Evolutionary conservation across 1,284 basidiomycete species (phyloP).

Genomic region (Trichosporon sp.): DNA sequence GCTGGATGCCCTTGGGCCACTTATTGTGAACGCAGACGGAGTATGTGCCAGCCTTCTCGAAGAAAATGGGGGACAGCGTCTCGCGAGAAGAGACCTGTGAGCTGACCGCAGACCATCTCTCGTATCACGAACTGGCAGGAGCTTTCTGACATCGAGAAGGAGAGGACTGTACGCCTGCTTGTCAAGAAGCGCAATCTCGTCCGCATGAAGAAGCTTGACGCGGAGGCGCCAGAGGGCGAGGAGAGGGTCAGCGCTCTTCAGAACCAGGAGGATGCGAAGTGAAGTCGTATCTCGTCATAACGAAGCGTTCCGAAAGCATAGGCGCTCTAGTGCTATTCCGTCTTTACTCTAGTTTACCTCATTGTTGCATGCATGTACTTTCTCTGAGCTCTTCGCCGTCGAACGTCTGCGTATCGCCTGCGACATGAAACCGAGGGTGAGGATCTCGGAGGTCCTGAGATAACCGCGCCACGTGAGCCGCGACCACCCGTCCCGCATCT

Average conservation of each 20-base stretch:
- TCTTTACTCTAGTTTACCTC: not conserved
- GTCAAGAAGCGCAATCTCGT: constrained; percentile 57
- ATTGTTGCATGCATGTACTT: constrained; percentile 4
- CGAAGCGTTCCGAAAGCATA: not conserved
- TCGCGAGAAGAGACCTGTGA: no score
- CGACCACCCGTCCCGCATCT: not conserved
- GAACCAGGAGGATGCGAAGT: not conserved
- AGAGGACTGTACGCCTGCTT: constrained; percentile 54
- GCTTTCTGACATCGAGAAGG: constrained; percentile 50
- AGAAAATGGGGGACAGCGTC: no score
- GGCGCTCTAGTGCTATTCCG: not conserved
- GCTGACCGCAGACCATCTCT: constrained; percentile 50
- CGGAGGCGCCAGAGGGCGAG: constrained; percentile 22
- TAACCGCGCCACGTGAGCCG: constrained; percentile 14
- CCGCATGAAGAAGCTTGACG: constrained; percentile 45
- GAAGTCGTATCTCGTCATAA: not conserved
- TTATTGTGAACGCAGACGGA: constrained; percentile 57
- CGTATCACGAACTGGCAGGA: constrained; percentile 56
- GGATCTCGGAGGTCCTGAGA: constrained; percentile 4
- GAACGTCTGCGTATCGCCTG: not conserved
- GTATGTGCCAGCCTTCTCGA: constrained; percentile 37
- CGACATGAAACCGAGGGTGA: not conserved
- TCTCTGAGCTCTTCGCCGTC: not conserved
- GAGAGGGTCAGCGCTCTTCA: constrained; percentile 32
- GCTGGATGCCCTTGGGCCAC: constrained; percentile 54